phyloP scores from a whole-genome alignment of 805 yeast species.

The Wickerhamomyces queroliae region DNA sequence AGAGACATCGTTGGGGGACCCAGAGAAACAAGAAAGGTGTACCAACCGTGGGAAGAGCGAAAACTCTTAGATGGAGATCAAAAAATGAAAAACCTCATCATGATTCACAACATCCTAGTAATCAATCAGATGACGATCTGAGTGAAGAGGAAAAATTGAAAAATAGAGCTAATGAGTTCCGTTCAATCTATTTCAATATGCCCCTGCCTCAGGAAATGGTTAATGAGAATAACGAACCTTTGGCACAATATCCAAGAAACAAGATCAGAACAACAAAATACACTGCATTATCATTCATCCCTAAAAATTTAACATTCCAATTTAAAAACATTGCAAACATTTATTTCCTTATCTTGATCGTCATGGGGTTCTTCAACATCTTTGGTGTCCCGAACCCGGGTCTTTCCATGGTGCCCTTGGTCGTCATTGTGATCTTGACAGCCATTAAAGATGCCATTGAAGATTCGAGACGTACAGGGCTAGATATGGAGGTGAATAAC shows the following conservation, averaged over 20 bases:
- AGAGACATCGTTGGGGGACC: constrained; percentile 88
- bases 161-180: constrained; percentile 33
- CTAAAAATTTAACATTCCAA: constrained; percentile 76
- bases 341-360: constrained; percentile 74
- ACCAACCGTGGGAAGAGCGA: constrained; percentile 54
- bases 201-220: constrained; percentile 51
- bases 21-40: constrained; percentile 69
- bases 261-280: constrained; percentile 94
- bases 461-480: constrained; percentile 67
- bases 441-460: constrained; percentile 78
- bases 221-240: constrained; percentile 58
- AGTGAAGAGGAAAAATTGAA: constrained; percentile 26
- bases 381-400: constrained; percentile 82
- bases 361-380: constrained; percentile 70
- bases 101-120: constrained; percentile 24
- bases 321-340: constrained; percentile 87
- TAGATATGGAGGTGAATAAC: constrained; percentile 73
- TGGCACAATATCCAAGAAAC: constrained; percentile 68
- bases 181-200: constrained; percentile 55
- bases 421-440: constrained; percentile 69
- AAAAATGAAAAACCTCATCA: constrained; percentile 25
- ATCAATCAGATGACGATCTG: constrained; percentile 22
- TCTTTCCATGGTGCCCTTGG: constrained; percentile 68
- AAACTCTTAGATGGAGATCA: constrained; percentile 49
- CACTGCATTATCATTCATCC: constrained; percentile 84